Conservation (phyloP, 2,329 filamentous ascomycete species). For the Pseudofabraea citricarpa region DNA sequence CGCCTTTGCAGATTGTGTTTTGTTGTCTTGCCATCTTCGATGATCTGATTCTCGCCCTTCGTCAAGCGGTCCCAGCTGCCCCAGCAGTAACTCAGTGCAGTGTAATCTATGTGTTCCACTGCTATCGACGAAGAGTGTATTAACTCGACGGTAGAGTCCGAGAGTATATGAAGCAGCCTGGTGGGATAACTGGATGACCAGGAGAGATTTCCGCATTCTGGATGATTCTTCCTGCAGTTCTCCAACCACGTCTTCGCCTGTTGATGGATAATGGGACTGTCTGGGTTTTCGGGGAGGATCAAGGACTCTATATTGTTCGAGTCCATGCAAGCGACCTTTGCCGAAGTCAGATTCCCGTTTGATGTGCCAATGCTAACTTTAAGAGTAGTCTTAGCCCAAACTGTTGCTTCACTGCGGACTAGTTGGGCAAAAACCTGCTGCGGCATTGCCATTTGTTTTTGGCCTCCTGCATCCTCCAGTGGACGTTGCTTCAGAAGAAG, state of each 20-base stretch:
- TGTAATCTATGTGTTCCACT: constrained; percentile 1
- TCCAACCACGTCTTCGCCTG: not conserved
- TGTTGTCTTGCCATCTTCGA: not conserved
- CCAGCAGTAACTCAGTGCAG: constrained; percentile 14
- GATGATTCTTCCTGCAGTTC: not conserved
- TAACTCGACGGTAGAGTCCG: not conserved
- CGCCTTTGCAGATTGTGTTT: not conserved
- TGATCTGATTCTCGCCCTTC: constrained; percentile 7
- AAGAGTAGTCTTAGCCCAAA: not conserved
- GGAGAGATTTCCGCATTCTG: not conserved
- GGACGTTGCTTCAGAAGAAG: not conserved
- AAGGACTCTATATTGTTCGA: not conserved
- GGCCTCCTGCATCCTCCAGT: not conserved
- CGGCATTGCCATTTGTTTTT: not conserved
- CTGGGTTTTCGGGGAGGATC: not conserved
- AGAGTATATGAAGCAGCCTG: not conserved
- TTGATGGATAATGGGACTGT: not conserved
- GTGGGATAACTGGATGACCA: not conserved
- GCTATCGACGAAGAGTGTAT: not conserved
- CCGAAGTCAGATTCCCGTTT: not conserved
- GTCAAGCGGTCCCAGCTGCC: constrained; percentile 8
- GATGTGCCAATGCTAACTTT: not conserved
- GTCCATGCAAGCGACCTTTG: not conserved
- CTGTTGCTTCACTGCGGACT: not conserved
- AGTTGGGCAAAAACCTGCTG: not conserved